Conservation (phyloP, 2,329 filamentous ascomycete genomes). For the Penicillium fuscoglaucum region DNA sequence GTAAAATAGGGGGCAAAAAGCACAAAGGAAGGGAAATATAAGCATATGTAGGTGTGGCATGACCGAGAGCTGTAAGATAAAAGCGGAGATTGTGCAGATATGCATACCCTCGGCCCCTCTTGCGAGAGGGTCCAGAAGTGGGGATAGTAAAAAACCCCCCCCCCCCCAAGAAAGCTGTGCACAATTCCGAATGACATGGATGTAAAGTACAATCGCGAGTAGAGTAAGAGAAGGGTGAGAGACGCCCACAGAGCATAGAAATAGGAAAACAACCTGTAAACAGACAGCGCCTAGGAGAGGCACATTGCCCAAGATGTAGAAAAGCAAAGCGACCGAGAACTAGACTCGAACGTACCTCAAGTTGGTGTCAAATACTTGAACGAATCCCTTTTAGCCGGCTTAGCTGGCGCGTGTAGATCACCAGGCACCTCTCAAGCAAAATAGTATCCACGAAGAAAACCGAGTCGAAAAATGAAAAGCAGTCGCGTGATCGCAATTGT, state of each 20-base stretch:
- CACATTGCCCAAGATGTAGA: not conserved
- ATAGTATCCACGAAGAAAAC: not conserved
- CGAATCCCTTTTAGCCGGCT: not conserved
- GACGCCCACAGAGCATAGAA: not conserved
- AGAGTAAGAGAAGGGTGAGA: not conserved
- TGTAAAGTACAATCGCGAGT: not conserved
- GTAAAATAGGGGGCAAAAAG: not conserved
- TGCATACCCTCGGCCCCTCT: slow-evolving; percentile 9
- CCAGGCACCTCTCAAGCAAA: not conserved
- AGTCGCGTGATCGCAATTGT: slow-evolving; percentile 12
- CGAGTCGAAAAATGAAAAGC: slow-evolving; percentile 2
- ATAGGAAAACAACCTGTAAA: not conserved
- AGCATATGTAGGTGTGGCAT: not conserved
- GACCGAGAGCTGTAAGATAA: not conserved
- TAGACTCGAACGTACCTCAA: slow-evolving; percentile 1
- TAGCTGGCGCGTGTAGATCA: not conserved
- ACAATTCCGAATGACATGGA: not conserved
- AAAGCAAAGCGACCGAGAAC: not conserved
- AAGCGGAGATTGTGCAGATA: slow-evolving; percentile 8
- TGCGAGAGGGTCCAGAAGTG: not conserved
- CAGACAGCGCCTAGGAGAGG: not conserved
- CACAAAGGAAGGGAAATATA: not conserved
- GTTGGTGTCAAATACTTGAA: not conserved
- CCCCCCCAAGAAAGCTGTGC: not conserved
- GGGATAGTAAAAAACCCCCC: not conserved